Evolutionary conservation across 352 stramenopile species (phyloP).

Genomic region (Hyaloperonospora brassicae): DNA sequence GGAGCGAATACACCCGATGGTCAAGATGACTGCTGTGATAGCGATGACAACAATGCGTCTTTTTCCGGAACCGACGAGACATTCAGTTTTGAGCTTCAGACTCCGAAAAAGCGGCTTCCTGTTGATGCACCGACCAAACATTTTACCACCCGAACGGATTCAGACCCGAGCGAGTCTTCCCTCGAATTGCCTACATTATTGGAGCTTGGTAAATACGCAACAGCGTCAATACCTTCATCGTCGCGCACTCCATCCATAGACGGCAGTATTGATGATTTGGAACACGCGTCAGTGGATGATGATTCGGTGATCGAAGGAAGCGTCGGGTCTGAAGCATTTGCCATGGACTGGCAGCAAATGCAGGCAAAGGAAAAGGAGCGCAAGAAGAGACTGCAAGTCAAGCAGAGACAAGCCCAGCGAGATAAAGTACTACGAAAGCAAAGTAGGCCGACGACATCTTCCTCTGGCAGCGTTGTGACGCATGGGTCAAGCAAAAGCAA

Average conservation of each 20-base stretch:
- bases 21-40: conserved; percentile 7
- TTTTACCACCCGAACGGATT: background rate
- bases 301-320: conserved; percentile 15
- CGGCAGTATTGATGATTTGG: conserved; percentile 13
- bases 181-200: conserved; percentile 10
- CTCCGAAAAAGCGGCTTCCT: conserved; percentile 17
- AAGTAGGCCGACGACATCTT: conserved; percentile 19
- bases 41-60: conserved; percentile 11
- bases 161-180: conserved; percentile 6
- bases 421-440: conserved; percentile 72
- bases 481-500: conserved; percentile 21
- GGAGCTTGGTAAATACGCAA: conserved; percentile 24
- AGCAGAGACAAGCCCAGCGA: conserved; percentile 69
- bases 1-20: background rate
- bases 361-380: conserved; percentile 68
- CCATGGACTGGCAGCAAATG: conserved; percentile 62
- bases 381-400: conserved; percentile 57
- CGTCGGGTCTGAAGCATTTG: conserved; percentile 25
- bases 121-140: conserved; percentile 1
- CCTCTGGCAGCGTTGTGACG: conserved; percentile 9
- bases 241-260: conserved; percentile 16
- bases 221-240: conserved; percentile 4
- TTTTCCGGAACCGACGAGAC: conserved; percentile 7
- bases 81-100: conserved; percentile 54
- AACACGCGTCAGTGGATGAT: conserved; percentile 8